Percentiles rank a stretch among this genome's conserved stretches.
These are phyloP conservation scores for Acacia melanoxylon DNA, from an alignment of 306 rosid genomes.

Conservation along the genomic window DNA sequence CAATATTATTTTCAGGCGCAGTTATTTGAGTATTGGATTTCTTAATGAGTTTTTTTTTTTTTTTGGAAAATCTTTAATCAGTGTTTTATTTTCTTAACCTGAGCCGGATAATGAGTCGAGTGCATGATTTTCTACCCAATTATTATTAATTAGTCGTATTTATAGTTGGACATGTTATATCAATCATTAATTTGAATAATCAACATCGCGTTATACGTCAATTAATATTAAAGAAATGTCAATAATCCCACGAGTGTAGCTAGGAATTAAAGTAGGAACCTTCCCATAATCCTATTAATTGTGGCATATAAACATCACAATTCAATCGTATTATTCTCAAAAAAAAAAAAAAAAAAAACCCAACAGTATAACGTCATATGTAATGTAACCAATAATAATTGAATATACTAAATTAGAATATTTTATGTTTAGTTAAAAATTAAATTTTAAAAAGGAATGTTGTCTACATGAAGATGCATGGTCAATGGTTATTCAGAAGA, in stretches of 20 bases:
- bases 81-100: background rate
- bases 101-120: background rate
- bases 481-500: too few species aligned
- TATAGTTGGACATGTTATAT: background rate
- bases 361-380: too few species aligned
- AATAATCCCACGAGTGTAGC: too few species aligned
- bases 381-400: too few species aligned
- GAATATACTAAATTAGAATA: too few species aligned
- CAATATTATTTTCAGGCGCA: background rate
- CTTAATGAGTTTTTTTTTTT: background rate
- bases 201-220: background rate
- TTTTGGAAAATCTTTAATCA: background rate
- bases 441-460: too few species aligned
- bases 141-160: background rate
- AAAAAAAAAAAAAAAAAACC: too few species aligned
- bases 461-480: too few species aligned
- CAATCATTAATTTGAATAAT: background rate
- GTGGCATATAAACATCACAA: background rate
- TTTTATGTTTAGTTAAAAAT: too few species aligned
- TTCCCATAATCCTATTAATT: background rate
- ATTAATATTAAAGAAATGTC: background rate
- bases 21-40: background rate
- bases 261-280: background rate
- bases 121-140: background rate
- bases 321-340: too few species aligned